These are phyloP conservation scores for Gymnopilus junonius DNA, from an alignment of 768 basidiomycete genomes.

Conservation along the genomic window DNA sequence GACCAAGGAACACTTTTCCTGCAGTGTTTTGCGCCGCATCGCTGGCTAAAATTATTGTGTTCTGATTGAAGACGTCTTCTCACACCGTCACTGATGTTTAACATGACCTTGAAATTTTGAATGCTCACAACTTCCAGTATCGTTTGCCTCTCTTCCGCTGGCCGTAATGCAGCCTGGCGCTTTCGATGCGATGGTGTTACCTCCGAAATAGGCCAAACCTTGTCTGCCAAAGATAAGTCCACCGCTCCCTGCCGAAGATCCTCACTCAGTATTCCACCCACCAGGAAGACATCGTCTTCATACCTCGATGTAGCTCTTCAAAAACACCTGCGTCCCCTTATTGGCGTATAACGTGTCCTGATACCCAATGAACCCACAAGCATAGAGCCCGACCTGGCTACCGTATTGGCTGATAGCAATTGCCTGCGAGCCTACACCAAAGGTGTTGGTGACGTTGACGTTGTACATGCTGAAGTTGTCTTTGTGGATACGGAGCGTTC, in stretches of 20 bases:
- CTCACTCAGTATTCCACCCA: not conserved
- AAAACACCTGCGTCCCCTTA: conserved; percentile 50
- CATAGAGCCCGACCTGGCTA: conserved; percentile 44
- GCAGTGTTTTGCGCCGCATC: conserved; percentile 6
- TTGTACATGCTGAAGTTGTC: conserved; percentile 52
- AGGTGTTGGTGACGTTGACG: conserved; percentile 49
- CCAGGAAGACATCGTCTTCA: not conserved
- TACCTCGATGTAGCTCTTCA: conserved; percentile 50
- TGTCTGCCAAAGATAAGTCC: conserved; percentile 52
- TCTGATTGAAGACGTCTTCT: conserved; percentile 15
- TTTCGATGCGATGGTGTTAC: conserved; percentile 48
- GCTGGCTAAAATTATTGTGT: conserved; percentile 9
- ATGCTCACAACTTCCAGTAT: conserved; percentile 44
- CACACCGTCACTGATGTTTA: no score
- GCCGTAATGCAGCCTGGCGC: conserved; percentile 51
- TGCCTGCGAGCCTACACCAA: conserved; percentile 46
- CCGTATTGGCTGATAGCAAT: conserved; percentile 54
- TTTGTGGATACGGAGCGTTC: conserved; percentile 51
- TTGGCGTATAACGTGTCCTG: conserved; percentile 53
- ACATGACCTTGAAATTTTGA: not conserved
- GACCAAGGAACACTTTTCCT: conserved; percentile 13
- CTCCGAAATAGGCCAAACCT: conserved; percentile 49
- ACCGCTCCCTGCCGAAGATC: conserved; percentile 36
- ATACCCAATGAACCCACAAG: conserved; percentile 46
- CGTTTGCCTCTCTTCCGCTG: conserved; percentile 44